Evolutionary conservation across 176 grass and related monocot species (phyloP), one percentile per base, ranked within the genome.

Genomic region (Musa beccarii): DNA sequence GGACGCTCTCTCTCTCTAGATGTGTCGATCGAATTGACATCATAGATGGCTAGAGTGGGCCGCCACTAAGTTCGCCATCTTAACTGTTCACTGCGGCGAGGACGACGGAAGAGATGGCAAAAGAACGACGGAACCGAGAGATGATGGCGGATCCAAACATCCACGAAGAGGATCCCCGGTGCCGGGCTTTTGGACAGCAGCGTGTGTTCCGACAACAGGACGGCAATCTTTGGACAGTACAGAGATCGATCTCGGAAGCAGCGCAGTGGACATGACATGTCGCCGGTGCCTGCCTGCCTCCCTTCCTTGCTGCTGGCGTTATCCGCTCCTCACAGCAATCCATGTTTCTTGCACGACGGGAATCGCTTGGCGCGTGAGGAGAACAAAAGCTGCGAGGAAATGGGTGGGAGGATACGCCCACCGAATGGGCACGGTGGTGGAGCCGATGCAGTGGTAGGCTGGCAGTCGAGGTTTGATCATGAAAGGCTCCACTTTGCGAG

Each of bases 81-180:
- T 28, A 28, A 2, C 34, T 43, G 34, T 4, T 43, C 4, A 43
- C 34, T 43, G 34, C 4, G 34, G 34, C 34, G 4, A 43, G 4
- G 34, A 43, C 34, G 34, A 20, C 8, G 43, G 17, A 14, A 70
- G 68, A 10, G n/a, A 51, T 22, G 22, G 22, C 22, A 22, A 22
- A 22, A 22, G 22, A 22, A 22, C 22, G 22, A 22, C 22, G 22
- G 22, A 22, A 22, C 22, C 22, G 6, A 51, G 12, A 51, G 68
- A 70, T 70, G 15, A 70, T 70, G 43, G 68, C 14, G 68, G 68
- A 70, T 70, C 68, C 68, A 51, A 21, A 51, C 10, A 70, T 70
- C 68, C 68, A 70, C 34, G 51, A 70, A 70, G 68, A 70, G 17
- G 68, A 69, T 70, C 68, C 68, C 1, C 43, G 11, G 19, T 70